Percentiles rank a stretch among this genome's conserved stretches.
Evolutionary conservation across 345 rosid genomes (phyloP).

Genomic region (Gossypium longicalyx): DNA sequence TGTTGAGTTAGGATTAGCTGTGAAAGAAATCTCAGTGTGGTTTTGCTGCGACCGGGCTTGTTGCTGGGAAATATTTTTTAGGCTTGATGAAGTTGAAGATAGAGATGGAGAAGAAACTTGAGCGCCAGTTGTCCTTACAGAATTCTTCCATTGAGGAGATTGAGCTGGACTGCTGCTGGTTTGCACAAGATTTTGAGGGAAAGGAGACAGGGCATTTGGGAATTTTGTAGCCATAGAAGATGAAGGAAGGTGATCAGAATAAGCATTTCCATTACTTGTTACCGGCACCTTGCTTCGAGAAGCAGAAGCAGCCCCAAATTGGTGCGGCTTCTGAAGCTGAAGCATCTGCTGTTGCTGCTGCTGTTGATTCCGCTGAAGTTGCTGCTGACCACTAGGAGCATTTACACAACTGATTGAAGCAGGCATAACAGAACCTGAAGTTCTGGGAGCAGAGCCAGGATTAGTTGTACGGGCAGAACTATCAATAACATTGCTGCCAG

Average conservation of each 20-base stretch:
- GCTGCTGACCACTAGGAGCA: constrained; percentile 44
- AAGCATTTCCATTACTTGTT: constrained; percentile 58
- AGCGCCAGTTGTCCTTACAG: constrained; percentile 49
- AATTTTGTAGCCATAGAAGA: constrained; percentile 57
- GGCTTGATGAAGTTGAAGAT: constrained; percentile 48
- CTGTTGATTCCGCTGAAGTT: constrained; percentile 45
- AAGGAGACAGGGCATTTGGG: constrained; percentile 48
- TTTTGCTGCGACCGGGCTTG: constrained; percentile 66
- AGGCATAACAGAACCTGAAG: constrained; percentile 44
- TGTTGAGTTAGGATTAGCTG: constrained; percentile 53
- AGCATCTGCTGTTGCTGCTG: constrained; percentile 56
- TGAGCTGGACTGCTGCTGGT: constrained; percentile 53
- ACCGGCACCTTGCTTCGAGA: constrained; percentile 59
- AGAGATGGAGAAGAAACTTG: constrained; percentile 56
- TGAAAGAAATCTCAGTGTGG: constrained; percentile 74
- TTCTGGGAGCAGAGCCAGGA: constrained; percentile 50
- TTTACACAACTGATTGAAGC: constrained; percentile 27
- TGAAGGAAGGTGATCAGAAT: constrained; percentile 53
- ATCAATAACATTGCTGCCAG: constrained; percentile 63
- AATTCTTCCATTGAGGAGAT: constrained; percentile 84
- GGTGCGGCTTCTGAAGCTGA: constrained; percentile 71
- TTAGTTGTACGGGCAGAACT: constrained; percentile 62
- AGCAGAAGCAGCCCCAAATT: constrained; percentile 50
- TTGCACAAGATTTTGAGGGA: constrained; percentile 75
- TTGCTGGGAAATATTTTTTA: constrained; percentile 53